Evolutionary conservation across 2,329 filamentous ascomycete genomes (phyloP).

Genomic region (Sclerotinia subarctica): DNA sequence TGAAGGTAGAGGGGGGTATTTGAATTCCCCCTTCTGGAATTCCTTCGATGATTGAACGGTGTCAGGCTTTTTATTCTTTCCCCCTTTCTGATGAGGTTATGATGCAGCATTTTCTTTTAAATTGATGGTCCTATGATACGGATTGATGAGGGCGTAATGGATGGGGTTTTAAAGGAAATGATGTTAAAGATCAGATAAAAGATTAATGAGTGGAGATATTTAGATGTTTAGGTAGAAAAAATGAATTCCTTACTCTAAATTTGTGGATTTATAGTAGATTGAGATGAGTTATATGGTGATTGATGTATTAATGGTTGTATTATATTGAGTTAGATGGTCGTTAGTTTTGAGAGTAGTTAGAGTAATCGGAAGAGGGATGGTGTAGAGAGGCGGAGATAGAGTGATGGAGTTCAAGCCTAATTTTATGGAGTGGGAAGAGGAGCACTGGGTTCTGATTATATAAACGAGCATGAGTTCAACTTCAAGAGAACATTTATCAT

Average conservation of each 20-base stretch:
- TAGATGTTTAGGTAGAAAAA: slow-evolving; percentile 7
- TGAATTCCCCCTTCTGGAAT: slow-evolving; percentile 17
- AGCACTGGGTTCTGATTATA: no score
- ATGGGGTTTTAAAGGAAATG: background rate
- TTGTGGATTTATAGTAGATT: background rate
- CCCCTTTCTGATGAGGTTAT: background rate
- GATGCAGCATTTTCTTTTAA: background rate
- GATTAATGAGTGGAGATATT: slow-evolving; percentile 2
- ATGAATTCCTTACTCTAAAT: slow-evolving; percentile 9
- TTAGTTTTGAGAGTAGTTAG: background rate
- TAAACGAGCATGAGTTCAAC: no score
- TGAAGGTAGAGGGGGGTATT: slow-evolving; percentile 18
- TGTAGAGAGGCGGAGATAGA: background rate
- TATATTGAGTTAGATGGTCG: background rate
- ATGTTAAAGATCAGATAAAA: background rate
- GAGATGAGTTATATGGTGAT: background rate
- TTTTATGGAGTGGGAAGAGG: no score
- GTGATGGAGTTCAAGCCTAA: no score
- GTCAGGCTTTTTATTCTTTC: background rate
- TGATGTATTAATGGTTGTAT: background rate
- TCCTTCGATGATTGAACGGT: slow-evolving; percentile 7
- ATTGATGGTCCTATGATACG: background rate
- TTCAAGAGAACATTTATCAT: no score
- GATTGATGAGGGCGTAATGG: background rate
- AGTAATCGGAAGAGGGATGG: background rate